phyloP scores from a whole-genome alignment of 768 basidiomycete species.

The Cystobasidium ongulense region DNA sequence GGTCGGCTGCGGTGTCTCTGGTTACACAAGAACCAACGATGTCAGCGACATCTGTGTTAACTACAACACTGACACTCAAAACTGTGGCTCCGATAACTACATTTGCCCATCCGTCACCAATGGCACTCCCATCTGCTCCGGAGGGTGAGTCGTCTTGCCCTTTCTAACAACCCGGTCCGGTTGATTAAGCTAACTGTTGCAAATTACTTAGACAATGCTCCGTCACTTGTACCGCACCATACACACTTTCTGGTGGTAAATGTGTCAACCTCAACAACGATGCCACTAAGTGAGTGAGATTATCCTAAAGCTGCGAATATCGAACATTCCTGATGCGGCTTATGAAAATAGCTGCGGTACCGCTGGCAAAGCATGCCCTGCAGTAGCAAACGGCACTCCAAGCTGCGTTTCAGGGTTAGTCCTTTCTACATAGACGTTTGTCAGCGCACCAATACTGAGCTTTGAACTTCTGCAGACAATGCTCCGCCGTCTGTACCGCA shows the following conservation, averaged over 20 bases:
- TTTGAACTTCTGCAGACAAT: no score
- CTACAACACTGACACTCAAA: not conserved
- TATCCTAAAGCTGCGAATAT: not conserved
- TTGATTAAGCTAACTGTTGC: no score
- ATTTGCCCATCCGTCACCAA: not conserved
- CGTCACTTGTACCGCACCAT: not conserved
- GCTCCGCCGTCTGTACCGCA: not conserved
- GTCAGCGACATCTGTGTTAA: not conserved
- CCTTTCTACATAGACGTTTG: no score
- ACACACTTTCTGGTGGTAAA: not conserved
- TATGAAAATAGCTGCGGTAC: constrained; percentile 3
- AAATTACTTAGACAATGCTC: not conserved
- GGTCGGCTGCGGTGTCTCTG: constrained; percentile 11
- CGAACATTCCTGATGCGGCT: no score
- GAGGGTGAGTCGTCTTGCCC: not conserved
- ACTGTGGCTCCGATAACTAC: not conserved
- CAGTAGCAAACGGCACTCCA: not conserved
- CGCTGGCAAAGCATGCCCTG: not conserved
- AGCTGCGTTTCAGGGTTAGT: not conserved
- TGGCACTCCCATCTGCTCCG: not conserved
- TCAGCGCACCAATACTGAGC: no score
- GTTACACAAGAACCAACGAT: constrained; percentile 9
- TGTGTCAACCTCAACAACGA: not conserved
- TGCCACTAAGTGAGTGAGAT: not conserved
- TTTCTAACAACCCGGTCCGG: not conserved